Percentiles rank a stretch among this genome's conserved stretches.
phyloP scores from a whole-genome alignment of 176 grass and related monocot species.

The Thalia dealbata region DNA sequence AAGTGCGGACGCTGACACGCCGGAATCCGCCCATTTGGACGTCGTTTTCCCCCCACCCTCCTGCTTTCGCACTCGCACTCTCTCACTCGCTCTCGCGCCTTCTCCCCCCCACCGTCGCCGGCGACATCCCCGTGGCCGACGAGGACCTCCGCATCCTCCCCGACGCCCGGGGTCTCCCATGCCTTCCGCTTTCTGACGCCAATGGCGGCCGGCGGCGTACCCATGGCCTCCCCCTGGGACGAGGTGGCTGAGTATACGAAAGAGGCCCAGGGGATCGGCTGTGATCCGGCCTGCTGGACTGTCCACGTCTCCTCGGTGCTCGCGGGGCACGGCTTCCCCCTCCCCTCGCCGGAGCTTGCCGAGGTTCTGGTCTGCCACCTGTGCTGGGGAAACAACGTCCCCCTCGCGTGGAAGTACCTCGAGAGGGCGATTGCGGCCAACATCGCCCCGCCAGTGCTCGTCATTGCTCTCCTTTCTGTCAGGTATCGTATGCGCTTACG shows the following conservation, averaged over 20 bases:
- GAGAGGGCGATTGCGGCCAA: constrained; percentile 56
- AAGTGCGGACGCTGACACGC: neutral
- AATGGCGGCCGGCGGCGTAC: neutral
- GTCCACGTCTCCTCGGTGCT: constrained; percentile 30
- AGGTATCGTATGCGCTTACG: constrained; percentile 22
- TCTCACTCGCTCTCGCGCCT: no score
- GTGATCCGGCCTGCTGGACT: constrained; percentile 45
- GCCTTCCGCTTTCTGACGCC: neutral
- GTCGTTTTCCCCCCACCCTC: neutral
- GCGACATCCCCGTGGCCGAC: neutral
- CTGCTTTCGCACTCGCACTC: neutral
- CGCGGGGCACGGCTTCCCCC: constrained; percentile 16
- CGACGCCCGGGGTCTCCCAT: neutral
- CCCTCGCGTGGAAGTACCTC: constrained; percentile 75
- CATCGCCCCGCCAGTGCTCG: constrained; percentile 58
- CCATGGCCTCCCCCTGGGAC: constrained; percentile 22
- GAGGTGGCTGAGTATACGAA: constrained; percentile 60
- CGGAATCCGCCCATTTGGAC: neutral
- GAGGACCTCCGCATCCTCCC: neutral
- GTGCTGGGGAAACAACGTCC: constrained; percentile 23
- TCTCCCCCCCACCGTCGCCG: no score
- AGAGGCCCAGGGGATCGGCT: constrained; percentile 41
- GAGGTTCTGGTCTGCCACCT: constrained; percentile 43
- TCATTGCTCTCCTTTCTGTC: constrained; percentile 68
- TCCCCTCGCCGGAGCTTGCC: constrained; percentile 48